Percentiles rank a stretch among this genome's conserved stretches.
Evolutionary conservation across 768 basidiomycete species (phyloP).

Genomic region (Dacryopinax spathularia): DNA sequence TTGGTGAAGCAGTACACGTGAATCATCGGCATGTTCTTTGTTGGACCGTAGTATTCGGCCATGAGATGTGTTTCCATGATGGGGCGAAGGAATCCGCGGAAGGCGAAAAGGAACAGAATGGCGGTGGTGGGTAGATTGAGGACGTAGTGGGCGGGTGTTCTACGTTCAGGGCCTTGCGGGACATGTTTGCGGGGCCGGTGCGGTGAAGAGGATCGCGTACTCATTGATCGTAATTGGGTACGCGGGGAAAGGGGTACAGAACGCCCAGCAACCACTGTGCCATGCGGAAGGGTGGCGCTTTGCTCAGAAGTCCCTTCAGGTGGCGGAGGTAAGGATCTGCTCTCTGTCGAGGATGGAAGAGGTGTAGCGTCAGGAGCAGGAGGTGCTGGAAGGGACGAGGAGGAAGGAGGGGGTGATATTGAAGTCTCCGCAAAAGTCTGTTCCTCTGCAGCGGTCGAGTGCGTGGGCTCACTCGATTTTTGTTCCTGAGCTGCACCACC

Average conservation of each 20-base stretch:
- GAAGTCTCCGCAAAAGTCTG: too few relatives aligned
- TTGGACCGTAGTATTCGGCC: slow-evolving; percentile 36
- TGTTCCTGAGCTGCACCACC: too few relatives aligned
- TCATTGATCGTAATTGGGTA: neutral
- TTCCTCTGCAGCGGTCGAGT: too few relatives aligned
- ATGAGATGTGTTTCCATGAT: slow-evolving; percentile 24
- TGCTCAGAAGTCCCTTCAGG: too few relatives aligned
- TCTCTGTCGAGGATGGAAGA: too few relatives aligned
- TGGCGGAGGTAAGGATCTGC: too few relatives aligned
- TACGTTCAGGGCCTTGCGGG: slow-evolving; percentile 23
- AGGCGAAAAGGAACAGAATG: slow-evolving; percentile 77
- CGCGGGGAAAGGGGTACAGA: neutral
- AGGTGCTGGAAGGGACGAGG: too few relatives aligned
- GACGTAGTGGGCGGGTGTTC: slow-evolving; percentile 69
- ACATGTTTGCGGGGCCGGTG: neutral
- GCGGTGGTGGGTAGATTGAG: slow-evolving; percentile 97
- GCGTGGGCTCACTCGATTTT: neutral
- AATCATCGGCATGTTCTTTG: slow-evolving; percentile 61
- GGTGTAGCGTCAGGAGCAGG: too few relatives aligned
- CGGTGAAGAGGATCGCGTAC: neutral
- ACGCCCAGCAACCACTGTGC: neutral
- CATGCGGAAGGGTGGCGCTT: neutral
- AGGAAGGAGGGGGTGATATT: too few relatives aligned
- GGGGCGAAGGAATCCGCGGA: slow-evolving; percentile 51
- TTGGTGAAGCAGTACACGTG: slow-evolving; percentile 96